Evolutionary conservation across 2,329 filamentous ascomycete species (phyloP), one percentile per base, ranked within the genome.

Genomic region (Colletotrichum filicis): DNA sequence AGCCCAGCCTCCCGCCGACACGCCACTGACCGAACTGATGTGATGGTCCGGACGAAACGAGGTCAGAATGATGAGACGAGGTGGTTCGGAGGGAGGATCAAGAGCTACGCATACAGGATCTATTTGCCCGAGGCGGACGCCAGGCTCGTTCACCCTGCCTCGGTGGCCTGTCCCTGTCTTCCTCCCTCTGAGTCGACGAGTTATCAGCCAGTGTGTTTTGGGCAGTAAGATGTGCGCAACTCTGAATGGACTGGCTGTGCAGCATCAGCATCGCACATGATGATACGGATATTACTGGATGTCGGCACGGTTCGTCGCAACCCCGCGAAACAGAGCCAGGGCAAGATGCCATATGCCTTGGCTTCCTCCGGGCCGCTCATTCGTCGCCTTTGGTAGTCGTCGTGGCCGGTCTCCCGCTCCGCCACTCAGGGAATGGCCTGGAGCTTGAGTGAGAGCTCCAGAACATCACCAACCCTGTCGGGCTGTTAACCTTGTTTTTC

Each of bases 311-410:
- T 70, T 73, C 66, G 26, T 64, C 42, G 32, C 59, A 64, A 70
- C 70, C 59, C 70, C 66, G 66, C 66, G 66, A 60, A 69, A 69
- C 59, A 53, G 59, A 28, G 49, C 62, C 59, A 64, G 66, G 66
- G 66, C 62, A 70, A 35, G 5, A 55, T 55, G 69, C 58, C 59
- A 72, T 72, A 46, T 71, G 57, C 56, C 63, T 62, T 68, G 63
- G 68, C 63, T 46, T 53, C 46, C 32, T 37, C 52, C n/a, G 55
- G 26, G n/a, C 58, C 30, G 69, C 53, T 63, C 49, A 68, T 72
- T 72, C 65, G 65, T 35, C 26, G 58, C 57, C 42, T 30, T 32
- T 42, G 42, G 65, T 26, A 69, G 60, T 60, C 22, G 66, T 70
- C 32, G 66, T 60, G 32, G 59, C 52, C 32, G 16, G 60, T 60